These are phyloP conservation scores for Ambrosiella cleistominuta DNA, from an alignment of 2,329 filamentous ascomycete genomes.

Conservation along the genomic window DNA sequence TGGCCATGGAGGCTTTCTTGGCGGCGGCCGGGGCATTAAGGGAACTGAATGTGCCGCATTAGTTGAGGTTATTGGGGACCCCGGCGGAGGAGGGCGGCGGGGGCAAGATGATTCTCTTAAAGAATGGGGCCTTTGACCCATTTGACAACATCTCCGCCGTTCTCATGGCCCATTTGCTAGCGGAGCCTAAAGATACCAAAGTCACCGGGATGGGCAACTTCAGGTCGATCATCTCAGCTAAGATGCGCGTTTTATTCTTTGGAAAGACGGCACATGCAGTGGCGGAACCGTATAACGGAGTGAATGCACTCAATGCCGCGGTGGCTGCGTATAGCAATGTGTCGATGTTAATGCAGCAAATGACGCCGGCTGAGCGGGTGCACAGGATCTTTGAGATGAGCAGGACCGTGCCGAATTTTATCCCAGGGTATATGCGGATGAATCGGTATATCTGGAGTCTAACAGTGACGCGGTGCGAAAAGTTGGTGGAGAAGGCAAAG, in stretches of 20 bases:
- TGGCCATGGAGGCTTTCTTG: constrained; percentile 25
- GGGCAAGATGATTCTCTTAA: constrained; percentile 19
- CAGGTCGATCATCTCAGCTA: constrained; percentile 20
- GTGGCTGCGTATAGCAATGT: constrained; percentile 22
- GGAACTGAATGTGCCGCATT: constrained; percentile 18
- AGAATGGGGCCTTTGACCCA: constrained; percentile 18
- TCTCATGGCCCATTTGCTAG: not conserved
- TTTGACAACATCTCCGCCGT: constrained; percentile 16
- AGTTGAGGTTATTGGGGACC: constrained; percentile 25
- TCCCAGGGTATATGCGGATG: constrained; percentile 23
- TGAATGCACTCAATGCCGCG: constrained; percentile 24
- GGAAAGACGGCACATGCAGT: constrained; percentile 22
- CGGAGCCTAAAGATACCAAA: not conserved
- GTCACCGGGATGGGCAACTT: constrained; percentile 15
- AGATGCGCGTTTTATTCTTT: constrained; percentile 20
- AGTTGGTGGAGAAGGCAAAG: constrained; percentile 14
- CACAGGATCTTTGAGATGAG: constrained; percentile 23
- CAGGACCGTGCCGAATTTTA: constrained; percentile 24
- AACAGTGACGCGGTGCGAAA: constrained; percentile 18
- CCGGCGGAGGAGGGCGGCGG: constrained; percentile 28
- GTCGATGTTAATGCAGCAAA: constrained; percentile 23
- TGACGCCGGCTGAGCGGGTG: constrained; percentile 21
- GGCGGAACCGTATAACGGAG: constrained; percentile 21
- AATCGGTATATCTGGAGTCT: constrained; percentile 24
- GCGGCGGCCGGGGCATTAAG: constrained; percentile 15